Evolutionary conservation across 768 basidiomycete genomes (phyloP).

Genomic region (Mycena vulgaris): DNA sequence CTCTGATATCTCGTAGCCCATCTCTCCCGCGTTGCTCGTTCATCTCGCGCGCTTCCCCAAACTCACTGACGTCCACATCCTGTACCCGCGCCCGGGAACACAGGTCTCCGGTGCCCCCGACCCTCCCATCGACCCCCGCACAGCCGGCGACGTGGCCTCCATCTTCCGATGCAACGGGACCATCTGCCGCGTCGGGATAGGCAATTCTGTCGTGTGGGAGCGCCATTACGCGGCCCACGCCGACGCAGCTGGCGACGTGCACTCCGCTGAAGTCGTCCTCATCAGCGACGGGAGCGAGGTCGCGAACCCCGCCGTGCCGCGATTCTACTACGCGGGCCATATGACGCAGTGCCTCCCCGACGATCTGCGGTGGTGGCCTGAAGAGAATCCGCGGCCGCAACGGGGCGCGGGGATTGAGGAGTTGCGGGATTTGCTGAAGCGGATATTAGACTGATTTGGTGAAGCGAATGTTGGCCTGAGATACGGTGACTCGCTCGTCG

Average conservation of each 20-base stretch:
- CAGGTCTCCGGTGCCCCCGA: slow-evolving; percentile 6
- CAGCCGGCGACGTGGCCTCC: slow-evolving; percentile 31
- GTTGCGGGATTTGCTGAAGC: slow-evolving; percentile 32
- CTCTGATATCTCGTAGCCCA: slow-evolving; percentile 6
- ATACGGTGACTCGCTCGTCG: no score
- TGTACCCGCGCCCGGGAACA: slow-evolving; percentile 41
- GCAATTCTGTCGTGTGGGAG: slow-evolving; percentile 40
- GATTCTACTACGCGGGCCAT: slow-evolving; percentile 31
- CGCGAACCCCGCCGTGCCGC: slow-evolving; percentile 8
- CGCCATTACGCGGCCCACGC: neutral
- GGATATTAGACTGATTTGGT: slow-evolving; percentile 18
- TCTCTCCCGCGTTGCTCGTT: slow-evolving; percentile 35
- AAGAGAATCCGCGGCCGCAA: slow-evolving; percentile 24
- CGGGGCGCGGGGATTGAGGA: slow-evolving; percentile 25
- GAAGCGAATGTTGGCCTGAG: no score
- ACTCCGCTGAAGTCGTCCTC: slow-evolving; percentile 6
- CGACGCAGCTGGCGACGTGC: neutral
- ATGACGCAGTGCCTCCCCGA: slow-evolving; percentile 6
- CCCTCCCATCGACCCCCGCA: slow-evolving; percentile 24
- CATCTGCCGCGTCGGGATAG: slow-evolving; percentile 39
- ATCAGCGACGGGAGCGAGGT: slow-evolving; percentile 28
- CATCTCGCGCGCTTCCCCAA: slow-evolving; percentile 33
- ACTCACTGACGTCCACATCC: slow-evolving; percentile 42
- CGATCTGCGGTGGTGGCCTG: neutral
- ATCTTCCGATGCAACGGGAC: slow-evolving; percentile 36